These are phyloP conservation scores for Panellus pusillus DNA, from an alignment of 768 basidiomycete genomes.

Conservation along the genomic window DNA sequence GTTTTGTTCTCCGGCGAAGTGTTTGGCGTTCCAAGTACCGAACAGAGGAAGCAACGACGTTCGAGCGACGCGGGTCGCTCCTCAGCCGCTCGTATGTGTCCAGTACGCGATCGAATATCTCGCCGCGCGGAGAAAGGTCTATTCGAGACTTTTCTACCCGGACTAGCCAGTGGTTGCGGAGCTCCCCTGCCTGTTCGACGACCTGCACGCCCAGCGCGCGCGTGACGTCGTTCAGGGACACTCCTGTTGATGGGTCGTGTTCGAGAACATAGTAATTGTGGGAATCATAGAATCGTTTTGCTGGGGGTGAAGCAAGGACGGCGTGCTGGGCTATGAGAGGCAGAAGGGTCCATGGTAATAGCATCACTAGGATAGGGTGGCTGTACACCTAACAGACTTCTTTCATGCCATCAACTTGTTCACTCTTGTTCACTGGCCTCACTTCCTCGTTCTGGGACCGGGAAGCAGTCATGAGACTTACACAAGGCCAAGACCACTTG, in stretches of 20 bases:
- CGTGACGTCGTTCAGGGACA: conserved; percentile 62
- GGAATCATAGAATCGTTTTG: conserved; percentile 54
- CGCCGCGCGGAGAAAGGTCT: conserved; percentile 32
- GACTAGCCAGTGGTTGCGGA: conserved; percentile 82
- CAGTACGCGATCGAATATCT: conserved; percentile 48
- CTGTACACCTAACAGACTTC: conserved; percentile 2
- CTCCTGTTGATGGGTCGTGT: conserved; percentile 50
- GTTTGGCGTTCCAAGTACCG: conserved; percentile 60
- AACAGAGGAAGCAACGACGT: conserved; percentile 55
- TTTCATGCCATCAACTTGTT: too few relatives aligned
- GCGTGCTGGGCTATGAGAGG: conserved; percentile 32
- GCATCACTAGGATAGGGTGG: conserved; percentile 26
- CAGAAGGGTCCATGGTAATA: conserved; percentile 30
- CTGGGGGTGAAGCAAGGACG: conserved; percentile 38
- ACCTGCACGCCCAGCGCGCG: conserved; percentile 72
- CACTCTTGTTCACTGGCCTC: too few relatives aligned
- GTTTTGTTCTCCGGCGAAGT: conserved; percentile 68
- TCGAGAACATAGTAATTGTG: conserved; percentile 85
- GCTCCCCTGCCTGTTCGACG: conserved; percentile 79
- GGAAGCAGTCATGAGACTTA: too few relatives aligned
- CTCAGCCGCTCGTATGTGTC: conserved; percentile 49
- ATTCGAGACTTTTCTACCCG: conserved; percentile 46
- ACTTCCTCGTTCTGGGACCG: too few relatives aligned
- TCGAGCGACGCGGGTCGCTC: conserved; percentile 38
- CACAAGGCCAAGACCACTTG: too few relatives aligned